Conservation (phyloP, 495 filamentous ascomycete genomes). For the Geoglossum glabrum region DNA sequence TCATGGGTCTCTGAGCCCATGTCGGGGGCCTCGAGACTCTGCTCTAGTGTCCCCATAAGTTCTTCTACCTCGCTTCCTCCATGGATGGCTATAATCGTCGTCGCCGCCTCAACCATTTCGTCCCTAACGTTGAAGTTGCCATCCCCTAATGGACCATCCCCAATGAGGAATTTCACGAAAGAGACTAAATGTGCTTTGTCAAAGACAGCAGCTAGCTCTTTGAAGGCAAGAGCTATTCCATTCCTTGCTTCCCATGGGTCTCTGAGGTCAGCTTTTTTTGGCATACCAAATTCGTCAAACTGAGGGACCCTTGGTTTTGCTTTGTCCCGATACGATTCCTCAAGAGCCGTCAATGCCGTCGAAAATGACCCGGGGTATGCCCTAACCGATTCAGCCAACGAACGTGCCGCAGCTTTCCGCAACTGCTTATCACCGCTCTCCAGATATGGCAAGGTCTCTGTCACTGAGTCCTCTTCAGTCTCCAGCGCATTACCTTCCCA, state of each 20-base stretch:
- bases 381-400: conserved; percentile 52
- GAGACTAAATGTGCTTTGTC: conserved; percentile 44
- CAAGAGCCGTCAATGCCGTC: conserved; percentile 38
- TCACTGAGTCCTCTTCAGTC: conserved; percentile 39
- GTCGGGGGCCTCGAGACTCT: conserved; percentile 60
- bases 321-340: conserved; percentile 49
- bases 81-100: conserved; percentile 53
- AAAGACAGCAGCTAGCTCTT: conserved; percentile 50
- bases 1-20: conserved; percentile 60
- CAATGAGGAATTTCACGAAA: conserved; percentile 71
- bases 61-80: conserved; percentile 66
- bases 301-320: conserved; percentile 63
- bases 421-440: conserved; percentile 58
- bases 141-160: conserved; percentile 66
- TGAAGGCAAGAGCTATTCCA: conserved; percentile 73
- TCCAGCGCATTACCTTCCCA: conserved; percentile 87
- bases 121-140: conserved; percentile 51
- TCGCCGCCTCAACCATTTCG: conserved; percentile 89
- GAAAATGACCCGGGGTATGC: conserved; percentile 33
- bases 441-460: conserved; percentile 55
- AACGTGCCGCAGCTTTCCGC: conserved; percentile 61
- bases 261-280: conserved; percentile 55
- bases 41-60: conserved; percentile 80
- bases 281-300: conserved; percentile 85
- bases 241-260: conserved; percentile 85